A percentile compares a stretch with the other conserved stretches of the same genome.
Evolutionary conservation across 768 basidiomycete species (phyloP).

Genomic region (Boletus huronensis): DNA sequence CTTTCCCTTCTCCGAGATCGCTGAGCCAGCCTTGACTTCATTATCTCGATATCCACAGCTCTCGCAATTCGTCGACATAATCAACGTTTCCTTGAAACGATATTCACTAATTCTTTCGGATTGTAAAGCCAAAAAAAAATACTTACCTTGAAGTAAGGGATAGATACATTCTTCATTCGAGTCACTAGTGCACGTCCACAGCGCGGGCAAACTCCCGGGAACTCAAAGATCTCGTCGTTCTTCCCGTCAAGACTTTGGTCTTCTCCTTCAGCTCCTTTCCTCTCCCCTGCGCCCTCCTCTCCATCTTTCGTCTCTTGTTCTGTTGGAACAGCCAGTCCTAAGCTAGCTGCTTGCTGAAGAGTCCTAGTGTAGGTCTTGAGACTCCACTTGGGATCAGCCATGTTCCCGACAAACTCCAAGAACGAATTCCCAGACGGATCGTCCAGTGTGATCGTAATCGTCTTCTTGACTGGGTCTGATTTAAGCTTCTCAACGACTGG

Average conservation of each 20-base stretch:
- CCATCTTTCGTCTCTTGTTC: conserved; percentile 35
- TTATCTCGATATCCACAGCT: conserved; percentile 95
- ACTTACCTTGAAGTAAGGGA: conserved; percentile 92
- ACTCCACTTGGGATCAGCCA: conserved; percentile 92
- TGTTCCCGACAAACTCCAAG: conserved; percentile 82
- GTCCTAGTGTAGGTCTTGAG: conserved; percentile 79
- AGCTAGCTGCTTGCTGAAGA: conserved; percentile 69
- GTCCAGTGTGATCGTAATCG: conserved; percentile 82
- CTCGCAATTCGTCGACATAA: conserved; percentile 98
- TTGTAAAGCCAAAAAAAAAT: background rate
- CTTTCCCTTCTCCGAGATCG: conserved; percentile 85
- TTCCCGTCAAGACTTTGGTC: conserved; percentile 33
- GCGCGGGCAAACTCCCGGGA: conserved; percentile 84
- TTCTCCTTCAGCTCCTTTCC: conserved; percentile 13
- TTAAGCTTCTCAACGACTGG: conserved; percentile 33
- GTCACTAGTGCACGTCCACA: conserved; percentile 84
- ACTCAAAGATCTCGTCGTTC: conserved; percentile 86
- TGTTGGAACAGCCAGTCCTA: conserved; percentile 61
- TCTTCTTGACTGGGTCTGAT: conserved; percentile 52
- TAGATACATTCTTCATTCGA: conserved; percentile 92
- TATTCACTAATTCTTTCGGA: background rate
- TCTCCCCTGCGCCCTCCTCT: background rate
- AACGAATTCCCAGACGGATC: conserved; percentile 98
- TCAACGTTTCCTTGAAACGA: conserved; percentile 73
- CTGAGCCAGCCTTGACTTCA: conserved; percentile 92